These are phyloP conservation scores for Sphaceloma murrayae DNA, from an alignment of 2,329 filamentous ascomycete genomes.

Conservation along the genomic window DNA sequence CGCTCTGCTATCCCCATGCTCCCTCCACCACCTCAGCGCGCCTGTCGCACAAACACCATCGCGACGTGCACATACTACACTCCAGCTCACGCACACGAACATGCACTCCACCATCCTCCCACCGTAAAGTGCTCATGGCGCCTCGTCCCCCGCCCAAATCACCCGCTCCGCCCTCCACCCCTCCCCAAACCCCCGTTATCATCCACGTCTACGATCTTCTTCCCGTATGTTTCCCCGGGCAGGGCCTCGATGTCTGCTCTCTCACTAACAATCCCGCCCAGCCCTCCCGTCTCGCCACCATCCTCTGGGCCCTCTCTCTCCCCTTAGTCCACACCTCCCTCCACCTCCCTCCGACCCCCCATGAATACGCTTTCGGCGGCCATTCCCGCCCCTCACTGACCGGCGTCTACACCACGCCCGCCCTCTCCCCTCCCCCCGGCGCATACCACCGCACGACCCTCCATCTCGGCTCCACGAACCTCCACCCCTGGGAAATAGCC, in stretches of 20 bases:
- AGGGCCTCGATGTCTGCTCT: neutral
- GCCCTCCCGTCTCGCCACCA: constrained; percentile 63
- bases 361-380: constrained; percentile 77
- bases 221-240: constrained; percentile 22
- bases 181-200: constrained; percentile 25
- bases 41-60: no score
- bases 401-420: constrained; percentile 68
- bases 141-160: constrained; percentile 7
- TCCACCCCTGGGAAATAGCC: constrained; percentile 59
- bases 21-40: no score
- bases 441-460: constrained; percentile 66
- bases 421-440: constrained; percentile 63
- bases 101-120: neutral
- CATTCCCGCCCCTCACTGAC: constrained; percentile 62
- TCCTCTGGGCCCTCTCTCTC: constrained; percentile 68
- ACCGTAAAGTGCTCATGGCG: constrained; percentile 9
- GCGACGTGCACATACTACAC: no score
- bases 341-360: constrained; percentile 56
- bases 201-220: constrained; percentile 33
- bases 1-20: no score
- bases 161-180: constrained; percentile 13
- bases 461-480: constrained; percentile 63
- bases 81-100: neutral
- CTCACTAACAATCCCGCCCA: constrained; percentile 29
- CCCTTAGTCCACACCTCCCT: constrained; percentile 75